These are phyloP conservation scores for Phytopythium ostracodes DNA, from an alignment of 352 stramenopile genomes.

Conservation along the genomic window DNA sequence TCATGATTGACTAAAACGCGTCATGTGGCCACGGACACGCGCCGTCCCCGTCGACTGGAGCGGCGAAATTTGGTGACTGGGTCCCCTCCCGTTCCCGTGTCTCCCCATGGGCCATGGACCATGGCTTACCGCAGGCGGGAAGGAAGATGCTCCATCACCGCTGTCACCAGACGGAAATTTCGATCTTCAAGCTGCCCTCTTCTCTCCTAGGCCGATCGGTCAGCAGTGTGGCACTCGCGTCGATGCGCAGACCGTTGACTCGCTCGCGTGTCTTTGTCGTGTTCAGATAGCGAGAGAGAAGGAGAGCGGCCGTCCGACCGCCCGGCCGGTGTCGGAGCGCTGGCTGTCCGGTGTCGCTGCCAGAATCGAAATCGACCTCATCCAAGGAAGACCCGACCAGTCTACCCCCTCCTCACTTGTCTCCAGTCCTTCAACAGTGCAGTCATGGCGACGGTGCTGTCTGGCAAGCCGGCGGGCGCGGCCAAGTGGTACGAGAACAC, in stretches of 20 bases:
- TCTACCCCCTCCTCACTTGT: neutral
- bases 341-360: neutral
- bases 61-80: neutral
- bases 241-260: neutral
- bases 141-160: neutral
- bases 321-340: too few species aligned
- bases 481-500: constrained; percentile 10
- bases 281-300: neutral
- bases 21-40: neutral
- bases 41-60: too few species aligned
- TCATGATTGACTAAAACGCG: neutral
- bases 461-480: constrained; percentile 12
- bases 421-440: too few species aligned
- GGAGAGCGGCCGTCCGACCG: neutral
- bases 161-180: neutral
- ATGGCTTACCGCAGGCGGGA: neutral
- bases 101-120: too few species aligned
- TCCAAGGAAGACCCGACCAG: neutral
- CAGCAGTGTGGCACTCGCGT: neutral
- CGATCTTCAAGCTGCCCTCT: neutral
- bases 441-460: constrained; percentile 3
- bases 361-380: constrained; percentile 4
- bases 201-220: too few species aligned
- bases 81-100: too few species aligned
- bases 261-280: neutral